These are phyloP conservation scores for Tetrapisispora phaffii DNA, from an alignment of 805 yeast species.

Conservation along the genomic window DNA sequence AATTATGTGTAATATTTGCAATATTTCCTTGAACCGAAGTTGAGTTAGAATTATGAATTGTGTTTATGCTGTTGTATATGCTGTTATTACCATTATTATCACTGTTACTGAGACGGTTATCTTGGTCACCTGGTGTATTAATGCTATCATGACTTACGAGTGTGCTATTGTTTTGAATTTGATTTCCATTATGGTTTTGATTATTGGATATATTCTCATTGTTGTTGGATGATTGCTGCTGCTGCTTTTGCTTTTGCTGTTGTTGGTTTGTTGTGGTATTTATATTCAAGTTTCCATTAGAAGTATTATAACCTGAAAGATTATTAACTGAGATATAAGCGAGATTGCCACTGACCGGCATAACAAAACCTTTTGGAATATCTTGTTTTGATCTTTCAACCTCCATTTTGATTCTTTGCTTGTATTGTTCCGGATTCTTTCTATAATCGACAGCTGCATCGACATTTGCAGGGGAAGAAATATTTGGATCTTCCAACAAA, in stretches of 20 bases:
- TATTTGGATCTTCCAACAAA: slow-evolving; percentile 86
- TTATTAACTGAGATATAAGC: slow-evolving; percentile 35
- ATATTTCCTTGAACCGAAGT: slow-evolving; percentile 1
- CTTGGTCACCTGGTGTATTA: neutral
- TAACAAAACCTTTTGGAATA: slow-evolving; percentile 75
- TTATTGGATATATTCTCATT: neutral
- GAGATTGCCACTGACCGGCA: slow-evolving; percentile 58
- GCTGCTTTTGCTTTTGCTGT: neutral
- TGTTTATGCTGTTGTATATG: slow-evolving; percentile 6
- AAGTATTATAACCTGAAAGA: neutral
- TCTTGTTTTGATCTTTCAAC: slow-evolving; percentile 76
- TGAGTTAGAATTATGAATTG: slow-evolving; percentile 5
- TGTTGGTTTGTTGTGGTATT: neutral
- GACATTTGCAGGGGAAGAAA: slow-evolving; percentile 88
- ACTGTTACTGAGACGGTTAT: slow-evolving; percentile 1
- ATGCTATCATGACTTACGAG: slow-evolving; percentile 10
- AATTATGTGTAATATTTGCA: slow-evolving; percentile 38
- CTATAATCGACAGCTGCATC: slow-evolving; percentile 91
- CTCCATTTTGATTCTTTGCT: slow-evolving; percentile 64
- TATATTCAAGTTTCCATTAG: neutral
- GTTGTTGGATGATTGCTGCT: no score
- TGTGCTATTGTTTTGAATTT: neutral
- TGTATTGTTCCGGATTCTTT: slow-evolving; percentile 67
- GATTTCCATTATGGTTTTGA: neutral
- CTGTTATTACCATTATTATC: neutral